phyloP scores from a whole-genome alignment of 163 green algal species.

The Volvox carteri region DNA sequence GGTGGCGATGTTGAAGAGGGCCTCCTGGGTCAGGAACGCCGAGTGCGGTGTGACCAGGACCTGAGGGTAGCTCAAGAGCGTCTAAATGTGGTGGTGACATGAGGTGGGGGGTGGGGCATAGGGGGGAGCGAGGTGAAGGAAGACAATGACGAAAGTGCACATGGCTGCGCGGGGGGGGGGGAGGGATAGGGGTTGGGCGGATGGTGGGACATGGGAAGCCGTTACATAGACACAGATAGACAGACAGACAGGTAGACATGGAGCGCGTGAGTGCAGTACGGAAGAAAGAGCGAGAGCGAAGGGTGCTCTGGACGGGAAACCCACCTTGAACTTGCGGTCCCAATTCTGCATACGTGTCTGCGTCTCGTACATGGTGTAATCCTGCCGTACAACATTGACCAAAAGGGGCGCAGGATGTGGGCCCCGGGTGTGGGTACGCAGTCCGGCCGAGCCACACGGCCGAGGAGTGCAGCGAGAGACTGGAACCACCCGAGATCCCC shows the following conservation, averaged over 20 bases:
- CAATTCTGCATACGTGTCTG: slow-evolving; percentile 64
- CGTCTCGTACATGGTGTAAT: slow-evolving; percentile 45
- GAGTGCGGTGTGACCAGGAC: slow-evolving; percentile 88
- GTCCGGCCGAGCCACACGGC: too few species aligned
- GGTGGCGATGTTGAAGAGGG: slow-evolving; percentile 79
- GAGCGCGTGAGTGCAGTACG: too few species aligned
- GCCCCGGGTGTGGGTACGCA: too few species aligned
- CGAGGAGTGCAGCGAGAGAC: too few species aligned
- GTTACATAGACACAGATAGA: neutral
- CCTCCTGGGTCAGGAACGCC: slow-evolving; percentile 89
- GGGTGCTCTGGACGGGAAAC: neutral
- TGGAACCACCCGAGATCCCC: too few species aligned
- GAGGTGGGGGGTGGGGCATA: neutral
- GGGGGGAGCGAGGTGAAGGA: neutral
- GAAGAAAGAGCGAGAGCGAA: too few species aligned
- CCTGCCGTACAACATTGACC: slow-evolving; percentile 1
- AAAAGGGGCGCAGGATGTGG: too few species aligned
- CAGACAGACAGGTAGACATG: too few species aligned
- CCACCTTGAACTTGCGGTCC: slow-evolving; percentile 73
- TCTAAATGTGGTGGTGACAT: neutral
- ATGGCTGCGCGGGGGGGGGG: neutral
- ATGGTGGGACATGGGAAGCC: neutral
- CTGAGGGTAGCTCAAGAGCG: slow-evolving; percentile 50
- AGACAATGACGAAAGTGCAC: too few species aligned
- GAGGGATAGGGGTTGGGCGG: neutral